Conservation (phyloP, 2,329 filamentous ascomycete species). For the Xylariaceae sp. region DNA sequence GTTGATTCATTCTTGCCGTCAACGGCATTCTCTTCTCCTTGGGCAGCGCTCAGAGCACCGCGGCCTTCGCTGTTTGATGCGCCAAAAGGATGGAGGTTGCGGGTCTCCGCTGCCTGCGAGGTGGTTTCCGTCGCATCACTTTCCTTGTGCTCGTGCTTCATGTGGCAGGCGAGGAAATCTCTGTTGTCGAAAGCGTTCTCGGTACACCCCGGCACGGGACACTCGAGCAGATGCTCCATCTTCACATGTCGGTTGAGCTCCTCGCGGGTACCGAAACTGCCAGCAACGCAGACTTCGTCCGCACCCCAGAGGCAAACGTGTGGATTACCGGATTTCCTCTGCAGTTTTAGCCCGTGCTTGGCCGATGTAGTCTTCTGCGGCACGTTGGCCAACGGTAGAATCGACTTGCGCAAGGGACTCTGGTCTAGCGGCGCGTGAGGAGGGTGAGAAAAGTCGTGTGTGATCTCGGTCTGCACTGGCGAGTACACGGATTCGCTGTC, state of each 20-base stretch:
- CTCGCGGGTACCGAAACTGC: conserved; percentile 33
- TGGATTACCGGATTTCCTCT: conserved; percentile 21
- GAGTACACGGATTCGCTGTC: conserved; percentile 14
- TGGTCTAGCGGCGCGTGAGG: conserved; percentile 11
- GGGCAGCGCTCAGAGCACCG: too few relatives aligned
- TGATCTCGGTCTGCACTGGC: conserved; percentile 18
- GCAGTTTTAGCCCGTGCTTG: conserved; percentile 19
- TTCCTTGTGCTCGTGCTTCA: conserved; percentile 32
- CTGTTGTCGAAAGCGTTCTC: conserved; percentile 32
- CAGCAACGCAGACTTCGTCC: conserved; percentile 28
- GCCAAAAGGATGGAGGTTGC: too few relatives aligned
- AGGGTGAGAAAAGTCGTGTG: conserved; percentile 8
- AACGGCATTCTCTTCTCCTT: not conserved
- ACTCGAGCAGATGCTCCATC: conserved; percentile 38
- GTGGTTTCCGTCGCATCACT: too few relatives aligned
- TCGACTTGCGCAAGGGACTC: conserved; percentile 19
- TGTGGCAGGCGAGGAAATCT: conserved; percentile 34
- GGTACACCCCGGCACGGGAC: conserved; percentile 35
- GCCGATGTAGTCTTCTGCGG: too few relatives aligned
- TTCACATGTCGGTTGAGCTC: conserved; percentile 41
- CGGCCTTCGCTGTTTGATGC: too few relatives aligned
- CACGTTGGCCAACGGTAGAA: too few relatives aligned
- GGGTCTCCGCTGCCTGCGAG: too few relatives aligned
- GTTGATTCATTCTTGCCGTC: not conserved
- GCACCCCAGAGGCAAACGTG: conserved; percentile 38